Evolutionary conservation across 495 filamentous ascomycete species (phyloP).

Genomic region (Endocarpon pusillum): DNA sequence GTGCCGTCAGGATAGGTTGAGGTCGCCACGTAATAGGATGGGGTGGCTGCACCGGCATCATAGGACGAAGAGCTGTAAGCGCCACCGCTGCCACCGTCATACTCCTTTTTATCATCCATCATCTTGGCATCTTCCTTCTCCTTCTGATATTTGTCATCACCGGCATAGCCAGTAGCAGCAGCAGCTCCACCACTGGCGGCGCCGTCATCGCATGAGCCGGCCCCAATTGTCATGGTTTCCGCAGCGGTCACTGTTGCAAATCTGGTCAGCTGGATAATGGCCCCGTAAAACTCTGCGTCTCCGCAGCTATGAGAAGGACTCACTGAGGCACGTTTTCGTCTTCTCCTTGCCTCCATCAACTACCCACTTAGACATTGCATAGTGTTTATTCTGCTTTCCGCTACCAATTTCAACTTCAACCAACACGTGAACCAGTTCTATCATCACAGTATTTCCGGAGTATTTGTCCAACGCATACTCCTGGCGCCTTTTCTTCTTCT

Average conservation of each 20-base stretch:
- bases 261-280: too few relatives aligned
- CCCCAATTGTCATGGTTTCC: background rate
- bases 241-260: background rate
- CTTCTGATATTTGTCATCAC: too few relatives aligned
- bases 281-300: background rate
- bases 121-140: too few relatives aligned
- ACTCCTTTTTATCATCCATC: too few relatives aligned
- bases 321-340: constrained; percentile 1
- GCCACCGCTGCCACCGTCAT: too few relatives aligned
- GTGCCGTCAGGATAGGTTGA: too few relatives aligned
- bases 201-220: background rate
- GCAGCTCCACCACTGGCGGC: background rate
- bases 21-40: too few relatives aligned
- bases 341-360: background rate
- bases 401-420: background rate
- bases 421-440: background rate
- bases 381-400: background rate
- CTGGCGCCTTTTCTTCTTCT: too few relatives aligned
- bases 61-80: too few relatives aligned
- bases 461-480: too few relatives aligned
- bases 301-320: background rate
- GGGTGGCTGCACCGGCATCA: too few relatives aligned
- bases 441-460: too few relatives aligned
- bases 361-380: background rate
- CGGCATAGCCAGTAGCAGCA: background rate